Evolutionary conservation across 2,329 filamentous ascomycete genomes (phyloP), one percentile per base, ranked within the genome.

Genomic region (Xylaria sp.): DNA sequence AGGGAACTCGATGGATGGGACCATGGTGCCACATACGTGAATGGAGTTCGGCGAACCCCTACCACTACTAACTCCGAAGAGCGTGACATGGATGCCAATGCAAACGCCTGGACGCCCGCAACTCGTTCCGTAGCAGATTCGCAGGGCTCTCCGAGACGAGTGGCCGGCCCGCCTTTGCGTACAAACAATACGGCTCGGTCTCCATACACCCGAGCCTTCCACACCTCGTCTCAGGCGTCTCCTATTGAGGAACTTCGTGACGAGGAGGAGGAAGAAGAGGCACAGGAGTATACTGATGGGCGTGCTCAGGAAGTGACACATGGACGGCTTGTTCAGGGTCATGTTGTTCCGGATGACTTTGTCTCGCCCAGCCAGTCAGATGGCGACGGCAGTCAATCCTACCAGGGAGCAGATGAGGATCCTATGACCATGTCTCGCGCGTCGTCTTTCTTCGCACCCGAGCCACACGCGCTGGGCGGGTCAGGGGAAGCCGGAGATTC

Each of bases 291-390:
- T 75, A 92, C 91, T 63, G 93, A 97, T 75, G 88, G 93, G 78
- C 91, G 93, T 66, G 93, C 93, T 19, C 88, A 91, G 48, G 94
- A 98, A 78, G 94, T 99, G 56, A 97, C 94, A 50, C 95, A 94
- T 67, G 95, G 93, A 9, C 91, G 96, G 61, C 85, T 99, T 51
- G 89, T 98, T 8, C 94, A 98, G 74, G 96, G 96, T 14, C 96
- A 98, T 78, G 92, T 99, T 73, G 96, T 99, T 11, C 93, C 97
- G 71, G 96, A 98, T 78, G 92, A 97, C 78, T 95, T 94, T 76
- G 92, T 92, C 1, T 97, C 94, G 1, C 92, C 93, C 17, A 85
- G 87, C 55, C 85, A 88, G 69, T 95, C 91, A 21, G 72, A 73
- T 14, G 87, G 86, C 8, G 88, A 88, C 65, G 90, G 89, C 6